A percentile compares a stretch with the other conserved stretches of the same genome.
phyloP scores from a whole-genome alignment of 164 flowering plant genomes.

The Piper betle region DNA sequence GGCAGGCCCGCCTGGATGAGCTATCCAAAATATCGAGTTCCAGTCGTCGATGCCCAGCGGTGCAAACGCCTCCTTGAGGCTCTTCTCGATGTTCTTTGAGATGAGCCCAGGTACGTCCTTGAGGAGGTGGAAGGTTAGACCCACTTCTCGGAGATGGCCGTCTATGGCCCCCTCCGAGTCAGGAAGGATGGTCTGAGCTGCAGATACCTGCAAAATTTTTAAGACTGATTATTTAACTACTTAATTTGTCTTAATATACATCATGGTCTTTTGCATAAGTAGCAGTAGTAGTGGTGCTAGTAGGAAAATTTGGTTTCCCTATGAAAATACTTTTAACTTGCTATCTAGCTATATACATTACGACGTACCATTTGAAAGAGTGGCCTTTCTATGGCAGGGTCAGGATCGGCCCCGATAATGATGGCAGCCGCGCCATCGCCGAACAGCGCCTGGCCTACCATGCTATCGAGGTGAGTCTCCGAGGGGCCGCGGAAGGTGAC shows the following conservation, averaged over 20 bases:
- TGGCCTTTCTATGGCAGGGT: conserved; percentile 1
- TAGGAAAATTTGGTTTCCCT: no score
- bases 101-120: conserved; percentile 9
- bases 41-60: conserved; percentile 10
- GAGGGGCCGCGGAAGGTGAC: conserved; percentile 11
- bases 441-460: conserved; percentile 11
- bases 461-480: conserved; percentile 11
- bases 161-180: conserved; percentile 7
- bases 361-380: conserved; percentile 10
- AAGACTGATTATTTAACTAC: no score
- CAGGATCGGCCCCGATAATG: conserved; percentile 8
- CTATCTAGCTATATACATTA: no score
- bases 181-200: conserved; percentile 6
- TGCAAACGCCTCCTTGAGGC: conserved; percentile 4
- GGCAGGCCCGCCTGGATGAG: conserved; percentile 10
- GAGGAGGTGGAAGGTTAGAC: conserved; percentile 6
- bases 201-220: no score
- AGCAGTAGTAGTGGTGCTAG: no score
- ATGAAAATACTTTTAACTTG: no score
- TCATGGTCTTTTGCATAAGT: no score
- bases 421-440: conserved; percentile 13
- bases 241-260: no score
- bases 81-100: conserved; percentile 10
- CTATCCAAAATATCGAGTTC: conserved; percentile 10
- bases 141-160: conserved; percentile 8